Percentiles rank a stretch among this genome's conserved stretches.
These are phyloP conservation scores for Epichloe baconii DNA, from an alignment of 2,329 filamentous ascomycete species.

Conservation along the genomic window DNA sequence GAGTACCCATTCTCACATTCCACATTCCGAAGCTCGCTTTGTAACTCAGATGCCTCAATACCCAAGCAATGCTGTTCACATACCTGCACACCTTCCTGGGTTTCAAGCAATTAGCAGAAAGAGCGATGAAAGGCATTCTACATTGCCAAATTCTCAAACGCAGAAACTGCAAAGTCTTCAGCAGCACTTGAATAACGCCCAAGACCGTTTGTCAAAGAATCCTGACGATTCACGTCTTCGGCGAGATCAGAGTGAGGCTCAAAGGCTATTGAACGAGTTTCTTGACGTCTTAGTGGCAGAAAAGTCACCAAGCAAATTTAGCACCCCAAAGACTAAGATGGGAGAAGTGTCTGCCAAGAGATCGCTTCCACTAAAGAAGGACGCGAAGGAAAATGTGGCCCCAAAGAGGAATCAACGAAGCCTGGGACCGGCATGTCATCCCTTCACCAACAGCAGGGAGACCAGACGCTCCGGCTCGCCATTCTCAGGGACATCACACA, in stretches of 20 bases:
- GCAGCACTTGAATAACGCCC: slow-evolving; percentile 14
- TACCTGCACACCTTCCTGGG: not conserved
- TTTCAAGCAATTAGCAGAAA: not conserved
- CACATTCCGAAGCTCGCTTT: not conserved
- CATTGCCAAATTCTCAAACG: not conserved
- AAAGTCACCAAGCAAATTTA: not conserved
- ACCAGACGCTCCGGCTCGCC: not conserved
- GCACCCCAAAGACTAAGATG: not conserved
- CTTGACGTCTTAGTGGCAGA: slow-evolving; percentile 10
- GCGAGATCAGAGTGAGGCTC: slow-evolving; percentile 14
- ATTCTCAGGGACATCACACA: slow-evolving; percentile 10
- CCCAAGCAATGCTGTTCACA: not conserved
- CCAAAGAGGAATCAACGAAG: not conserved
- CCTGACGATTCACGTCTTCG: slow-evolving; percentile 13
- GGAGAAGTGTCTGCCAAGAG: slow-evolving; percentile 2
- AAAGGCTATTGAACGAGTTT: slow-evolving; percentile 16
- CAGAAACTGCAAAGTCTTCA: slow-evolving; percentile 15
- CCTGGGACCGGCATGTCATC: not conserved
- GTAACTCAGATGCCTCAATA: not conserved
- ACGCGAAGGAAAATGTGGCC: slow-evolving; percentile 1
- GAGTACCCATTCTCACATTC: not conserved
- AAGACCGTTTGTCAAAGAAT: slow-evolving; percentile 12
- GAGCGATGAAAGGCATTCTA: not conserved
- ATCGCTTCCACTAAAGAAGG: slow-evolving; percentile 4
- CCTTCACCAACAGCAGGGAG: not conserved